Percentiles rank a stretch among this genome's conserved stretches.
Evolutionary conservation across 2,329 filamentous ascomycete genomes (phyloP).

Genomic region (Colletotrichum spinosum): DNA sequence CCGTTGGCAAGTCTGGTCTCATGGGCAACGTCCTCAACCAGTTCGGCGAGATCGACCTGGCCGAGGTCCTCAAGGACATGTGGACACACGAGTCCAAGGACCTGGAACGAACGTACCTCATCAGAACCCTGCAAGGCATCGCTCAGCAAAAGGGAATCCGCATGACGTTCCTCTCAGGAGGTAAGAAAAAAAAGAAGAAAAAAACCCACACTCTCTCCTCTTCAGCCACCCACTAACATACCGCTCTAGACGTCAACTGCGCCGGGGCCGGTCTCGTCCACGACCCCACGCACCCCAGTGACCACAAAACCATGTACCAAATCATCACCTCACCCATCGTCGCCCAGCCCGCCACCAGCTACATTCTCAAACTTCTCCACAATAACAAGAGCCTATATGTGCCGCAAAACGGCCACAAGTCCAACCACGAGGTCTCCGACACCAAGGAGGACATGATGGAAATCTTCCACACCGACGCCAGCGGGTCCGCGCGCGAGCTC

Average conservation of each 20-base stretch:
- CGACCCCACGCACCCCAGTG: conserved; percentile 88
- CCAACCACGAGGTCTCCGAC: conserved; percentile 80
- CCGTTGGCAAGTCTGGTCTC: conserved; percentile 92
- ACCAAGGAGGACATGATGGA: conserved; percentile 99
- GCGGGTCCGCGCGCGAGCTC: conserved; percentile 82
- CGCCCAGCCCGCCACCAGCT: conserved; percentile 84
- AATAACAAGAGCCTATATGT: conserved; percentile 94
- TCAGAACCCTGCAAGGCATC: conserved; percentile 95
- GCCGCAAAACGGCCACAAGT: conserved; percentile 85
- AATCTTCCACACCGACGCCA: conserved; percentile 95
- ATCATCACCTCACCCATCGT: conserved; percentile 94
- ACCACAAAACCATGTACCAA: conserved; percentile 99
- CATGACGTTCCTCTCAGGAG: conserved; percentile 96
- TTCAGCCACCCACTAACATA: conserved; percentile 39
- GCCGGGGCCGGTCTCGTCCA: conserved; percentile 94
- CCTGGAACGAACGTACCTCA: conserved; percentile 94
- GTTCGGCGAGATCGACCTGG: conserved; percentile 94
- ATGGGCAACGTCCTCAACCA: conserved; percentile 97
- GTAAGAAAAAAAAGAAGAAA: conserved; percentile 53
- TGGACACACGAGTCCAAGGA: conserved; percentile 99
- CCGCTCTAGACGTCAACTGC: conserved; percentile 77
- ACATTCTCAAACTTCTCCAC: conserved; percentile 95
- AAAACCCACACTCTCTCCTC: conserved; percentile 1
- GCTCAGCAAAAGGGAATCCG: conserved; percentile 93
- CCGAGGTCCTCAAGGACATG: conserved; percentile 94